Base-by-base conservation (phyloP, 345 rosid species). In the Kernera saxatilis region DNA sequence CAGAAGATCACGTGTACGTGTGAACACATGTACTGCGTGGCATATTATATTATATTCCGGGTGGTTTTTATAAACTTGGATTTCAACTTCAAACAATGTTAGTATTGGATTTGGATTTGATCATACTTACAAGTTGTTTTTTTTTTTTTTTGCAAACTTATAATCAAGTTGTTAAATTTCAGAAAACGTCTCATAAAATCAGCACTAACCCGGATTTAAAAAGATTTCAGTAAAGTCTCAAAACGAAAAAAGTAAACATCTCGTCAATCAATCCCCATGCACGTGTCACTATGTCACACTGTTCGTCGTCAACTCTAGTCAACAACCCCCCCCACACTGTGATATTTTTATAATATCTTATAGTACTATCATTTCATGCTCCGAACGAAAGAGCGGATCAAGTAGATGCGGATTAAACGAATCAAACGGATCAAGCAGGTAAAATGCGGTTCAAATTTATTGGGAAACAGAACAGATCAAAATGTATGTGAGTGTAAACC, bases 211-310 rank as follows among this genome's bases (percentile, higher is more conserved):
- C 18, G 14, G 19, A 22, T 58, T 35, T 57, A 22, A 36, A 58
- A 2, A 13, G 64, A 37, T 21, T 22, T 19, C 7, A 21, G 6
- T 18, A 8, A 12, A 8, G 8, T 39, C 8, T 26, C 13, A 8
- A 37, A 36, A 41, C 46, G 23, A 32, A 22, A 22, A 55, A 46
- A 57, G 66, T 25, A 57, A 69, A 58, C 32, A 59, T 58, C 29
- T 58, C 40, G 60, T 70, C 68, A 60, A 40, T 50, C 69, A 71
- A 59, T 27, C 52, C 5, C 52, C 61, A 71, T 49, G 68, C 53
- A 61, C 75, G 35, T 51, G 68, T 51, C 73, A 25, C 40, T 11
- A 27, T 59, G 35, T 8, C 17, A 12, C 39, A n/a, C 59, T 26
- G 27, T 59, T 70, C 13, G 7, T 53, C 27, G 41, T 67, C 53